phyloP scores from a whole-genome alignment of 75 land plant genomes.

The Pinus tabuliformis region DNA sequence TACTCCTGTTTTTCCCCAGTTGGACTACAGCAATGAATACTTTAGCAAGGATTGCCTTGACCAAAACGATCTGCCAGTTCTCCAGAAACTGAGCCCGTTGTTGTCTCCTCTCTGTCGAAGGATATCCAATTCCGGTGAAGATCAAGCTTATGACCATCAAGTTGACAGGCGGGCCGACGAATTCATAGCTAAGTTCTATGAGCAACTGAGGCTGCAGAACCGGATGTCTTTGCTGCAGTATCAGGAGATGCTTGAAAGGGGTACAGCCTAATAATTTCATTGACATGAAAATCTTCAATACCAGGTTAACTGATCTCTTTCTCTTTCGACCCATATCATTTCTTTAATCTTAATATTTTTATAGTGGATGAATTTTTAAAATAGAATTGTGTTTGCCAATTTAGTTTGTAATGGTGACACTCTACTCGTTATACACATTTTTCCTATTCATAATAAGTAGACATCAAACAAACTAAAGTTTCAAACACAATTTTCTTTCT shows the following conservation, averaged over 20 bases:
- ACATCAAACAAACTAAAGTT: too few relatives aligned
- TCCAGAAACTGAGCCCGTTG: constrained; percentile 7
- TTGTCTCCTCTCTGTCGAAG: constrained; percentile 3
- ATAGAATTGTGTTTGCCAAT: too few relatives aligned
- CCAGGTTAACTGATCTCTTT: background rate
- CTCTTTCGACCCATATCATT: too few relatives aligned
- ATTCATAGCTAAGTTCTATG: constrained; percentile 59
- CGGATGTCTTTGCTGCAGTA: constrained; percentile 4
- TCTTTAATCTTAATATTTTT: too few relatives aligned
- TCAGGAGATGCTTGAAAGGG: constrained; percentile 17
- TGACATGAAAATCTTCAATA: background rate
- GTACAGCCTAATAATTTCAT: background rate
- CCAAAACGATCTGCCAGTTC: background rate
- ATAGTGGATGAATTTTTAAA: too few relatives aligned
- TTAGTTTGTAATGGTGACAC: too few relatives aligned
- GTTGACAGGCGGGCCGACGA: constrained; percentile 49
- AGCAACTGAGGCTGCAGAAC: constrained; percentile 37
- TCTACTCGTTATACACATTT: too few relatives aligned
- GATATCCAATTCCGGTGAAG: background rate
- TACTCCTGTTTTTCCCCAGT: background rate
- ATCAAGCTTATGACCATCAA: constrained; percentile 18
- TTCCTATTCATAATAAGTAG: too few relatives aligned
- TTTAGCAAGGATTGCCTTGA: constrained; percentile 10
- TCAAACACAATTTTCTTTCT: too few relatives aligned
- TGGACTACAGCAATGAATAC: constrained; percentile 4